Base-by-base conservation (phyloP, 306 rosid species). In the Fagus sylvatica region DNA sequence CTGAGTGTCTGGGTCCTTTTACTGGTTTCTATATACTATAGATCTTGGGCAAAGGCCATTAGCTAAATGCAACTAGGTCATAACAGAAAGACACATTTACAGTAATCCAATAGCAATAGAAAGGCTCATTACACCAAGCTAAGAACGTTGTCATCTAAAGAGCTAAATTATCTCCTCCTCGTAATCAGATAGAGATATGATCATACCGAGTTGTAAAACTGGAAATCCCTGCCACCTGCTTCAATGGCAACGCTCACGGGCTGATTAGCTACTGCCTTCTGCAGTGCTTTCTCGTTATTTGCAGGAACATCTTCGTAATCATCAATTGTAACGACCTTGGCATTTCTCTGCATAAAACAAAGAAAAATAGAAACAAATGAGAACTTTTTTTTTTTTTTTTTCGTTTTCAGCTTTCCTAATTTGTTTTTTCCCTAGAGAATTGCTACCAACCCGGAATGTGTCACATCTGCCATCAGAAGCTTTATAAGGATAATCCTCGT, bases 221-320 rank as follows among this genome's bases (percentile, higher is more conserved):
- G 97, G 87, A 92, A 94, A 22, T 76, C 90, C 81, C 86, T 87
- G 81, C 98, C 97, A 30, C 83, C 89, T 41, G 88, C 98, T 87
- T 94, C 98, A 76, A 94, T 92, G 64, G 98, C 96, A 65, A 92
- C 85, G 5, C 91, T 86, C 7, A 94, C 82, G 3, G 97, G 97
- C 81, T 94, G 98, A 75, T 85, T 81, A 28, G 98, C 88, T 3
- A 85, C 90, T 2, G 97, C 98, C 77, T 89, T 90, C 53, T 80
- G 72, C 87, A 94, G 83, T 39, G 97, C 94, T 7, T 55, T 11
- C 86, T 94, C 98, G 15, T 85, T 70, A 75, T 89, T 49, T 6
- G 19, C 49, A 28, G 94, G 94, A 72, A 92, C 94, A 78, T 89
- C 90, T 84, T 90, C 97, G 13, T 77, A 92, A 40, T 0, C 66